These are phyloP conservation scores for Salvia hispanica DNA, from an alignment of 257 asterid genomes.

Conservation along the genomic window DNA sequence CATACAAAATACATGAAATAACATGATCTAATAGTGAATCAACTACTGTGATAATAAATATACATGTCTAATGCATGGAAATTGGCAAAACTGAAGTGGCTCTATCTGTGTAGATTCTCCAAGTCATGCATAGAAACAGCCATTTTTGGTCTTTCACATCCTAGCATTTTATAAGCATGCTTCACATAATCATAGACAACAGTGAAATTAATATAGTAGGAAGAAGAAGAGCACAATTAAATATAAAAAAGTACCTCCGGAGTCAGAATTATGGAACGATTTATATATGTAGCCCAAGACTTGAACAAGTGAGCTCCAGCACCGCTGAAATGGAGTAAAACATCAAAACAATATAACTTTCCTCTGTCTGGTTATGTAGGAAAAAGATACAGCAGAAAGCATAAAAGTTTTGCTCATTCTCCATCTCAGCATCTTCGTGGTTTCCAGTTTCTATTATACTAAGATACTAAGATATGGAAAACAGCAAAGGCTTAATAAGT, in stretches of 20 bases:
- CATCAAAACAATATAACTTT: conserved; percentile 27
- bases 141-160: not conserved
- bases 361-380: not conserved
- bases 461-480: not conserved
- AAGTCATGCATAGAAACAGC: conserved; percentile 8
- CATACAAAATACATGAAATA: not conserved
- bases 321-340: conserved; percentile 59
- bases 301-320: conserved; percentile 99
- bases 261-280: conserved; percentile 90
- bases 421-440: not conserved
- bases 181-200: conserved; percentile 4
- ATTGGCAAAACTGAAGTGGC: not conserved
- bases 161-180: conserved; percentile 1
- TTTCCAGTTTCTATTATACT: not conserved
- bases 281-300: conserved; percentile 85
- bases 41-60: conserved; percentile 4
- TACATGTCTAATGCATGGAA: not conserved
- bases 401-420: not conserved
- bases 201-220: not conserved
- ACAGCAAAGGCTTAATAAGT: not conserved
- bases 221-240: not conserved
- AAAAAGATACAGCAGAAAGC: conserved; percentile 3
- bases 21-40: not conserved
- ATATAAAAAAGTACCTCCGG: conserved; percentile 74
- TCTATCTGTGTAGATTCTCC: not conserved